phyloP scores from a whole-genome alignment of 352 stramenopile species.

The Phytophthora rubi region DNA sequence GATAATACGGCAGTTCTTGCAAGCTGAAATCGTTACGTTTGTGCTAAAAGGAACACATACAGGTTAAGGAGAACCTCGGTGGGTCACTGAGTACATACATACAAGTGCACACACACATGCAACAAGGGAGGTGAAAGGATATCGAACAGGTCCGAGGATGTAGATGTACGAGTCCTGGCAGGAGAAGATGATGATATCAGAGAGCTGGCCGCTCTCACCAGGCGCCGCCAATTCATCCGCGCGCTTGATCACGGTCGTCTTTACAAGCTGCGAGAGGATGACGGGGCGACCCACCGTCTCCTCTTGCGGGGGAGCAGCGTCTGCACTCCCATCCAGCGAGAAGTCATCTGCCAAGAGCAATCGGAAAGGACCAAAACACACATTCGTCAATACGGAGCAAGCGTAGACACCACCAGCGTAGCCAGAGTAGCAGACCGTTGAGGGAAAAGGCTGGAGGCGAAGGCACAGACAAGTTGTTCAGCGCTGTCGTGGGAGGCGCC shows the following conservation, averaged over 20 bases:
- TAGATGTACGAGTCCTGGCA: slow-evolving; percentile 96
- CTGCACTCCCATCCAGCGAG: slow-evolving; percentile 41
- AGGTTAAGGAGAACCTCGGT: slow-evolving; percentile 57
- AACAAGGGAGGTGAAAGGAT: slow-evolving; percentile 52
- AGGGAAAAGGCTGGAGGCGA: slow-evolving; percentile 41
- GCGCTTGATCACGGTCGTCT: slow-evolving; percentile 85
- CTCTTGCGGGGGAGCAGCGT: slow-evolving; percentile 15
- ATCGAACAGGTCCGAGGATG: slow-evolving; percentile 93
- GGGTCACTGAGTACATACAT: too few species aligned
- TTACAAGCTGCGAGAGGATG: slow-evolving; percentile 67
- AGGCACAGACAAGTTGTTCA: slow-evolving; percentile 27
- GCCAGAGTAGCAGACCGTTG: slow-evolving; percentile 34
- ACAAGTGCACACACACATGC: slow-evolving; percentile 5
- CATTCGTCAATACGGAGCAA: slow-evolving; percentile 11
- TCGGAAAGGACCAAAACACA: slow-evolving; percentile 7
- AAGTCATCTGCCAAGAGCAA: slow-evolving; percentile 46
- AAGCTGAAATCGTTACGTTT: slow-evolving; percentile 93
- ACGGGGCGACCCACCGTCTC: slow-evolving; percentile 44
- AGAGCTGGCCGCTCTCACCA: slow-evolving; percentile 42
- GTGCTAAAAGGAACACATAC: slow-evolving; percentile 42
- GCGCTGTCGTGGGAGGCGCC: slow-evolving; percentile 18
- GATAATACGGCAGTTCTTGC: slow-evolving; percentile 96
- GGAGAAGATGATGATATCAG: slow-evolving; percentile 88
- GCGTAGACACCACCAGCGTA: not conserved
- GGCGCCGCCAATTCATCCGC: slow-evolving; percentile 60